A percentile compares a stretch with the other conserved stretches of the same genome.
phyloP scores from a whole-genome alignment of 169 alveolate genomes.

The Blepharisma undulans region DNA sequence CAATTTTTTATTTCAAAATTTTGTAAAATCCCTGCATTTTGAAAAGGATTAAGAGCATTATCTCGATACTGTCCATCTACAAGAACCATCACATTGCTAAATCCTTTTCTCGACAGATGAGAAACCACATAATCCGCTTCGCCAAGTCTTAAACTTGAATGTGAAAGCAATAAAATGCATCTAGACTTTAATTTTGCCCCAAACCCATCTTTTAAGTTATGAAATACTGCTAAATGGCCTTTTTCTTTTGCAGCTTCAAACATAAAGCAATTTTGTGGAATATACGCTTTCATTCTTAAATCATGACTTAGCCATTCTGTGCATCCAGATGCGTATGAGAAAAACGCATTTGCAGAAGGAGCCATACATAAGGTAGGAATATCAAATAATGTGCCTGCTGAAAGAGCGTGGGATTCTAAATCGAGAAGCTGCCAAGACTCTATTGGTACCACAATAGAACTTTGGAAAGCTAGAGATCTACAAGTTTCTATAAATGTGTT shows the following conservation, averaged over 20 bases:
- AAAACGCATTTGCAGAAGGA: slow-evolving; percentile 18
- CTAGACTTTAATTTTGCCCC: not conserved
- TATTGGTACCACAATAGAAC: not conserved
- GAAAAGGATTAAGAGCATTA: not conserved
- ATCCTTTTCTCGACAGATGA: not conserved
- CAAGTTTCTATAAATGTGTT: slow-evolving; percentile 1
- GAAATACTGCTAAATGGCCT: slow-evolving; percentile 6
- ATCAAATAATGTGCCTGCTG: slow-evolving; percentile 12
- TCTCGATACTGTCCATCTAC: slow-evolving; percentile 14
- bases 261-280: slow-evolving; percentile 34
- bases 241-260: slow-evolving; percentile 31
- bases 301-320: not conserved
- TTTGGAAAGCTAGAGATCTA: slow-evolving; percentile 4
- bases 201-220: slow-evolving; percentile 21
- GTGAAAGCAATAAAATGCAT: not conserved
- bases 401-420: not conserved
- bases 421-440: slow-evolving; percentile 39
- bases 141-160: slow-evolving; percentile 38
- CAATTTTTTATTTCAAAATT: not conserved
- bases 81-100: not conserved
- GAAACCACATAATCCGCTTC: slow-evolving; percentile 34
- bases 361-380: slow-evolving; percentile 14
- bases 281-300: not conserved
- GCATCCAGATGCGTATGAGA: slow-evolving; percentile 29
- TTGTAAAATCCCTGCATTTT: not conserved